Conservation (phyloP, 306 rosid genomes). For the Medicago arabica region DNA sequence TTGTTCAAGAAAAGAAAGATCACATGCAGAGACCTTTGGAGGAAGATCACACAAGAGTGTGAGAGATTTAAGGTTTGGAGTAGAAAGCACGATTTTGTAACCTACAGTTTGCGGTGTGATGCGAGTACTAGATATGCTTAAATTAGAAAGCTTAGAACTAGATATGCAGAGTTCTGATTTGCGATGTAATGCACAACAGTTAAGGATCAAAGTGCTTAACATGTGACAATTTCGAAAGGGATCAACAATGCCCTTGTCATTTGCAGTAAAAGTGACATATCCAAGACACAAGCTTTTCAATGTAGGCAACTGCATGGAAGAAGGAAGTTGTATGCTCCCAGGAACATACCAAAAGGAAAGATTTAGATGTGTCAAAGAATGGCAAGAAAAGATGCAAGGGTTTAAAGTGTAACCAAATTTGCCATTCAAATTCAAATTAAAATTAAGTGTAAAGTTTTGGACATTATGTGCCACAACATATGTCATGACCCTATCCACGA, state of each 20-base stretch:
- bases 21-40: conserved; percentile 2
- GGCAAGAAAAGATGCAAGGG: conserved; percentile 13
- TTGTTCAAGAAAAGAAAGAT: neutral
- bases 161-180: conserved; percentile 25
- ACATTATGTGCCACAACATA: conserved; percentile 33
- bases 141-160: conserved; percentile 32
- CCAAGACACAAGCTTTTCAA: conserved; percentile 30
- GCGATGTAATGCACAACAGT: conserved; percentile 5
- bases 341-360: conserved; percentile 10
- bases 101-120: neutral
- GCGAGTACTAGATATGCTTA: conserved; percentile 31
- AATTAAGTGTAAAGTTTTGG: conserved; percentile 2
- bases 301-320: conserved; percentile 21
- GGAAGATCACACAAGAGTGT: conserved; percentile 2
- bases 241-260: neutral
- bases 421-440: neutral
- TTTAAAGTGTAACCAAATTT: neutral
- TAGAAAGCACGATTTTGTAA: conserved; percentile 25
- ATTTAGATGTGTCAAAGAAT: conserved; percentile 36
- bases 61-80: conserved; percentile 32
- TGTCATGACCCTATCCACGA: neutral
- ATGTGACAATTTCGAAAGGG: neutral
- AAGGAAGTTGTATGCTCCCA: conserved; percentile 21
- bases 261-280: conserved; percentile 14
- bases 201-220: conserved; percentile 34